A percentile compares a stretch with the other conserved stretches of the same genome.
Conservation (phyloP, 1,139 yeast species). For the Barnettozyma hawaiiensis region DNA sequence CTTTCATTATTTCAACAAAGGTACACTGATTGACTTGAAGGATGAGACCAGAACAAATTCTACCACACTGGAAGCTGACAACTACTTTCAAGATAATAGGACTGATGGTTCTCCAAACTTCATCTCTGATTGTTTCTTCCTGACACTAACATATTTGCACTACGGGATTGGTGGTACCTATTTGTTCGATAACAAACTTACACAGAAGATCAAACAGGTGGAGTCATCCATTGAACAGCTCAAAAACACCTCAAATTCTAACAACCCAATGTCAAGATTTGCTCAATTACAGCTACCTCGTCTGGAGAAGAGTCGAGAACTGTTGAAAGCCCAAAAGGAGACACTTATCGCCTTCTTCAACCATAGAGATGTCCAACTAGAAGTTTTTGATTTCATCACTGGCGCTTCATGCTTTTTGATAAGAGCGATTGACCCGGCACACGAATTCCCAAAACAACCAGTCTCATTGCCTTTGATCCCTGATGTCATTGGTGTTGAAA, state of each 20-base stretch:
- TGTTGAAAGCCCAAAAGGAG: slow-evolving; percentile 41
- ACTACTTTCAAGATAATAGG: slow-evolving; percentile 39
- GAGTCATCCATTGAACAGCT: slow-evolving; percentile 47
- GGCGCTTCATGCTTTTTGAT: slow-evolving; percentile 73
- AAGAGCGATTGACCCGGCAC: slow-evolving; percentile 66
- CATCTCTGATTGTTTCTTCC: slow-evolving; percentile 80
- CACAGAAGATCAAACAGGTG: slow-evolving; percentile 44
- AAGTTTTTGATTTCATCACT: slow-evolving; percentile 67
- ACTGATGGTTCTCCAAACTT: slow-evolving; percentile 52
- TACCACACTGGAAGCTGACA: slow-evolving; percentile 62
- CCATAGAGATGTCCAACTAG: slow-evolving; percentile 50
- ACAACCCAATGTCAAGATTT: slow-evolving; percentile 26
- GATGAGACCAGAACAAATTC: slow-evolving; percentile 86
- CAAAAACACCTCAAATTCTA: slow-evolving; percentile 27
- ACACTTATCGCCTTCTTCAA: slow-evolving; percentile 57
- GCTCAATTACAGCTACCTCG: slow-evolving; percentile 39
- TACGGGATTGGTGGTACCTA: slow-evolving; percentile 84
- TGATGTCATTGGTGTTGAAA: slow-evolving; percentile 46
- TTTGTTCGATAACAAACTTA: slow-evolving; percentile 42
- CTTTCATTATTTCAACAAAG: slow-evolving; percentile 51
- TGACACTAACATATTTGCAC: slow-evolving; percentile 73
- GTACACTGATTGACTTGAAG: slow-evolving; percentile 48
- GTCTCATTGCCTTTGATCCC: slow-evolving; percentile 61
- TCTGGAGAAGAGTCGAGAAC: slow-evolving; percentile 38
- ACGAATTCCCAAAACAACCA: slow-evolving; percentile 50